Conservation (phyloP, 192 early-diverging fungal genomes). For the Diversispora epigaea region DNA sequence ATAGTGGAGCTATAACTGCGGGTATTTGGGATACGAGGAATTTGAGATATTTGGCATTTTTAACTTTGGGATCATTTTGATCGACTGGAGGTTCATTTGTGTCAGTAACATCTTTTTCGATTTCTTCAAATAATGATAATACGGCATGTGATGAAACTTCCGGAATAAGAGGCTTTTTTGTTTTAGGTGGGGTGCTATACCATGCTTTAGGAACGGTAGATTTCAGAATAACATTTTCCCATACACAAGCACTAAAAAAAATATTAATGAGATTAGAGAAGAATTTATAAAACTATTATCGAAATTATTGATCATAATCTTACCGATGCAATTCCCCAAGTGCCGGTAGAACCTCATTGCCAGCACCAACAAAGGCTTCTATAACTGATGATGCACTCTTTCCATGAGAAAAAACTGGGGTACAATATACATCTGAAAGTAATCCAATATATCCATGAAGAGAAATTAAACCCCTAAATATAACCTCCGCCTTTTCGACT, state of each 20-base stretch:
- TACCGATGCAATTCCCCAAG: constrained; percentile 67
- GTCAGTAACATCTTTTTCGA: constrained; percentile 35
- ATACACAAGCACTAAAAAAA: constrained; percentile 51
- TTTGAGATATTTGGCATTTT: constrained; percentile 66
- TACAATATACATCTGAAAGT: constrained; percentile 69
- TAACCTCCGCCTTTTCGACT: constrained; percentile 45
- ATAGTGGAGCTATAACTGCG: constrained; percentile 56
- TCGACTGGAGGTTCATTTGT: constrained; percentile 39
- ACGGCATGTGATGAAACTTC: not conserved
- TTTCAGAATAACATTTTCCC: constrained; percentile 64
- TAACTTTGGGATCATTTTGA: constrained; percentile 58
- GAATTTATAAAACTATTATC: not conserved
- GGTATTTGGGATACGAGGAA: constrained; percentile 68
- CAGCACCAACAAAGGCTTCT: constrained; percentile 59
- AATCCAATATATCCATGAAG: constrained; percentile 64
- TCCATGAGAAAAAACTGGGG: constrained; percentile 62
- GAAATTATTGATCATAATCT: not conserved
- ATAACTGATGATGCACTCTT: constrained; percentile 61
- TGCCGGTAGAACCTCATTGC: constrained; percentile 48
- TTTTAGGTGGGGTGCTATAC: constrained; percentile 53
- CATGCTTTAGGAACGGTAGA: constrained; percentile 63
- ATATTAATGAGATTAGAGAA: not conserved
- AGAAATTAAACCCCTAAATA: constrained; percentile 58
- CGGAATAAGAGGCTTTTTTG: constrained; percentile 37
- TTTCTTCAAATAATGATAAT: constrained; percentile 32